Evolutionary conservation across 495 filamentous ascomycete genomes (phyloP).

Genomic region (Terfezia claveryi): DNA sequence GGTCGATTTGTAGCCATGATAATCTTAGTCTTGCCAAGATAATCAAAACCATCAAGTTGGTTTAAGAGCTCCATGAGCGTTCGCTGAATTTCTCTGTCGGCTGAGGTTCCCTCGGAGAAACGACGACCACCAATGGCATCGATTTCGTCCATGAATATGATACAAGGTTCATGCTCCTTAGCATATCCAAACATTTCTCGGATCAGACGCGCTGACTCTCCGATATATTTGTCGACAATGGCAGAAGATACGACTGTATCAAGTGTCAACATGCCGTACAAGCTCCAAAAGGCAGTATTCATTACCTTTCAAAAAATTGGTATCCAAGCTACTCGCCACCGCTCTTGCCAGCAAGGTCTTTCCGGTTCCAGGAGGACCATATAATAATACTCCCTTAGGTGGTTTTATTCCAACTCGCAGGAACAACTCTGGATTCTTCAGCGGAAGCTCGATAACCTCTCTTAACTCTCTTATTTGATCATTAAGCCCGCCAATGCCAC

Average conservation of each 20-base stretch:
- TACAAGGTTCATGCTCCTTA: conserved; percentile 98
- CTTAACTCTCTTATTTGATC: conserved; percentile 95
- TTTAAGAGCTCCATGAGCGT: conserved; percentile 98
- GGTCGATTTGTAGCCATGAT: conserved; percentile 99
- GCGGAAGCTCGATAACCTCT: conserved; percentile 91
- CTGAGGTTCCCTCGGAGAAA: conserved; percentile 96
- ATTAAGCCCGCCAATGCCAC: conserved; percentile 95
- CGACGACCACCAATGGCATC: conserved; percentile 94
- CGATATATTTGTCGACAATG: conserved; percentile 99
- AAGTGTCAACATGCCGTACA: conserved; percentile 10
- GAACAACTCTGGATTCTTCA: conserved; percentile 98
- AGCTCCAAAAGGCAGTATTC: conserved; percentile 3
- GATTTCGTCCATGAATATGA: conserved; percentile 99
- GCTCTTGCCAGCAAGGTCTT: conserved; percentile 91
- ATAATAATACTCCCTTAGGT: conserved; percentile 90
- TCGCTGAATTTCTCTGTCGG: conserved; percentile 95
- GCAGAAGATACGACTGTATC: conserved; percentile 85
- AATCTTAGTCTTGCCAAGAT: conserved; percentile 98
- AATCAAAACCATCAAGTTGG: conserved; percentile 97
- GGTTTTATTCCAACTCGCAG: conserved; percentile 94
- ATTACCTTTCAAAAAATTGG: conserved; percentile 92
- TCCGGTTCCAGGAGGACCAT: conserved; percentile 89
- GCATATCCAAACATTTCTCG: conserved; percentile 99
- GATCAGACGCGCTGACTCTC: conserved; percentile 91
- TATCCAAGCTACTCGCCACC: conserved; percentile 90